A percentile compares a stretch with the other conserved stretches of the same genome.
phyloP scores from a whole-genome alignment of 768 basidiomycete genomes.

The Lenzites betulinus region DNA sequence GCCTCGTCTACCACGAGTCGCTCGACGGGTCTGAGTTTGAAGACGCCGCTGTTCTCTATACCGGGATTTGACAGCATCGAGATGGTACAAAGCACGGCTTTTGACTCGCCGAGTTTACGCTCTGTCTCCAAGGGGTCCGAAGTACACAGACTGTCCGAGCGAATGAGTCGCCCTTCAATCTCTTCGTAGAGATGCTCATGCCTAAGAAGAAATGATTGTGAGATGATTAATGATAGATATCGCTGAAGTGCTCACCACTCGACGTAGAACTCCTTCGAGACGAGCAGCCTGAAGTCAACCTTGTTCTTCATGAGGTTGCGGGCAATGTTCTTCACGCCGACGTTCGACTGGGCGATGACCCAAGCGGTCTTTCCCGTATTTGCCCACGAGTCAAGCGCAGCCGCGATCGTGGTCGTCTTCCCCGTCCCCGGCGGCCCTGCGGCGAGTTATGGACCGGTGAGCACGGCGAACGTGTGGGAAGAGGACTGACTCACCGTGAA shows the following conservation, averaged over 20 bases:
- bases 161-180: constrained; percentile 35
- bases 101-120: constrained; percentile 32
- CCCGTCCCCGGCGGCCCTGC: constrained; percentile 55
- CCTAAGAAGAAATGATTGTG: constrained; percentile 33
- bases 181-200: constrained; percentile 50
- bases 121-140: constrained; percentile 26
- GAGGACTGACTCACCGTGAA: constrained; percentile 37
- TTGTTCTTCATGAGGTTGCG: constrained; percentile 57
- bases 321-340: constrained; percentile 86
- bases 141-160: constrained; percentile 43
- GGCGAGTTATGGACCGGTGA: background rate
- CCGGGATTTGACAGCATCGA: constrained; percentile 51
- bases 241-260: constrained; percentile 28
- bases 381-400: constrained; percentile 42
- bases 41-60: constrained; percentile 37
- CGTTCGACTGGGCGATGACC: constrained; percentile 81
- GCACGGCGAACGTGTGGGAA: background rate
- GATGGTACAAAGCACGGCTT: constrained; percentile 49
- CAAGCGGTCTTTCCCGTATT: constrained; percentile 45
- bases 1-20: constrained; percentile 60
- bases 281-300: constrained; percentile 58
- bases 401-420: constrained; percentile 54
- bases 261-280: constrained; percentile 32
- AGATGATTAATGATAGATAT: background rate
- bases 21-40: constrained; percentile 42